phyloP scores from a whole-genome alignment of 768 basidiomycete species.

The Mycena leptocephala region DNA sequence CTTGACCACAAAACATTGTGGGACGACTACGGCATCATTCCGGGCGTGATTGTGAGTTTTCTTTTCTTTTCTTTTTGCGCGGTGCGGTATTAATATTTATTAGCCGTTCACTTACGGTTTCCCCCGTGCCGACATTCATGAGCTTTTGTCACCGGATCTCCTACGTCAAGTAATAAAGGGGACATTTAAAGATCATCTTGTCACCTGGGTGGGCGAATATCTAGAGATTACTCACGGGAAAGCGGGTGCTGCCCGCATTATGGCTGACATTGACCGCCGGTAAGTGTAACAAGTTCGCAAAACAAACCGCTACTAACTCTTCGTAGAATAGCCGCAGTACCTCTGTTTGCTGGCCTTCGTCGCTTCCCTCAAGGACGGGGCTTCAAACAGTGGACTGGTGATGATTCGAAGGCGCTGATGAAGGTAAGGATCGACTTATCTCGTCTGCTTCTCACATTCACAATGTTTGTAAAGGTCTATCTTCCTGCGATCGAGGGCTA shows the following conservation, averaged over 20 bases:
- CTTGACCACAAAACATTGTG: too few relatives aligned
- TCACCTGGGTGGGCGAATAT: slow-evolving; percentile 49
- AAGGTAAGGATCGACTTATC: slow-evolving; percentile 29
- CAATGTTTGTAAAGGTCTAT: too few relatives aligned
- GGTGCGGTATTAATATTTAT: too few relatives aligned
- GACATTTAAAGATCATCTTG: slow-evolving; percentile 53
- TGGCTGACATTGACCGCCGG: slow-evolving; percentile 51
- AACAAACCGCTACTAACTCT: too few relatives aligned
- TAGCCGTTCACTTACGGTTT: slow-evolving; percentile 51
- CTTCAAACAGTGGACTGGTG: slow-evolving; percentile 43
- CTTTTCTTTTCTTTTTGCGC: too few relatives aligned
- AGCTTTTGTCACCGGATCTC: slow-evolving; percentile 45
- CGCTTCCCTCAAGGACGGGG: slow-evolving; percentile 36
- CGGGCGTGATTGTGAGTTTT: too few relatives aligned
- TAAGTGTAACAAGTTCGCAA: slow-evolving; percentile 7
- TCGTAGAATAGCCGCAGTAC: slow-evolving; percentile 38
- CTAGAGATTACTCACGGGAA: slow-evolving; percentile 29
- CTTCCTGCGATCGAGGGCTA: neutral
- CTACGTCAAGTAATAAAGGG: slow-evolving; percentile 48
- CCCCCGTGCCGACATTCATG: slow-evolving; percentile 50
- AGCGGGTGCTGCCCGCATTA: slow-evolving; percentile 24
- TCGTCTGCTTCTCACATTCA: too few relatives aligned
- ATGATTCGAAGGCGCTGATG: slow-evolving; percentile 42
- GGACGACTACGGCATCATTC: too few relatives aligned
- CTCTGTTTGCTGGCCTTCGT: slow-evolving; percentile 37